Base-by-base conservation (phyloP, 2,329 filamentous ascomycete genomes). In the Pseudogymnoascus sp. region DNA sequence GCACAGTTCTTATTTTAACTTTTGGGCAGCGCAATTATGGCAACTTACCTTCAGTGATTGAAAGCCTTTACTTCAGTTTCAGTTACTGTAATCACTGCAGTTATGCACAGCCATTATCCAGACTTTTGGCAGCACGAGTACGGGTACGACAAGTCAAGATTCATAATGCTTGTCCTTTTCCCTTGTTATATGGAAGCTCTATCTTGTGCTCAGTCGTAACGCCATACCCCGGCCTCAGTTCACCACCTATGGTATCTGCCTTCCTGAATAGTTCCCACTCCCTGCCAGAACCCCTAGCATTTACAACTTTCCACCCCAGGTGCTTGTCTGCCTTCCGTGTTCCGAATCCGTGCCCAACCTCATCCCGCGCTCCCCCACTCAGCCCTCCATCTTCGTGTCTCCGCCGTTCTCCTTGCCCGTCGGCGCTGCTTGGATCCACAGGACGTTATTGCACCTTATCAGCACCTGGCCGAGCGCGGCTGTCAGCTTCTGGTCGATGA, bases 381-480 rank as follows among this genome's bases (percentile, higher is more conserved):
- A 74, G 52, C 71, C 84, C 16, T 83, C 80, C 83, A 87, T 86
- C 67, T 79, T 81, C n/a, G 79, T 79, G 67, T 85, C 83, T 42
- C 75, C 79, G 25, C 78, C 58, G 22, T 72, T 71, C n/a, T 67
- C 69, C 61, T 79, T 78, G 63, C 77, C 79, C 63, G 78, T 73
- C 62, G 82, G 80, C 59, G 82, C 84, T 60, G 79, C 80, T 67
- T 84, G 82, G 69, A 97, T 93, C 89, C 91, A 97, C 55, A 97
- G 82, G n/a, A 97, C 93, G 73, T 97, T 97, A 78, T 97, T 97
- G 78, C 92, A 95, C 73, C 90, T 91, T 72, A 99, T 97, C 71
- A 99, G 77, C 52, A 99, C 92, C 77, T 96, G 89, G 5, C 94
- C 94, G 67, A 99, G 78, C 58, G 85, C 85, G 63, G 92, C 93